Conservation (phyloP, 2,329 filamentous ascomycete genomes). For the Phaeosphaeriaceae sp. region DNA sequence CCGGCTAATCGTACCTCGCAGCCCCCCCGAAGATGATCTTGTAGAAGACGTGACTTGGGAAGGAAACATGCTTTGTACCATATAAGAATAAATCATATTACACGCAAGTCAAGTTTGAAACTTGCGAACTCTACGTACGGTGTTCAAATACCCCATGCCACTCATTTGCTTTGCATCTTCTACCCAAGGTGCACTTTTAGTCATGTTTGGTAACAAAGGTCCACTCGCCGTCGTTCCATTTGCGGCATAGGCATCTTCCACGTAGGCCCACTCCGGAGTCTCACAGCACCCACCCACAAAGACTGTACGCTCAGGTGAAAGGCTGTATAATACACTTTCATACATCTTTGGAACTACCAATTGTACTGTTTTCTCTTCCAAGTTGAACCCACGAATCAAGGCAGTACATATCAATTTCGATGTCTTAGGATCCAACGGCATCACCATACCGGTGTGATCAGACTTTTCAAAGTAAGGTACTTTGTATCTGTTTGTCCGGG, state of each 20-base stretch:
- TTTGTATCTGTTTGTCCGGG: conserved; percentile 56
- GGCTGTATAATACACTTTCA: conserved; percentile 23
- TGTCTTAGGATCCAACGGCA: conserved; percentile 63
- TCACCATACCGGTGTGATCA: conserved; percentile 52
- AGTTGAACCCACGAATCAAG: conserved; percentile 73
- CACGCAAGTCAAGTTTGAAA: conserved; percentile 23
- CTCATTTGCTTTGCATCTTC: conserved; percentile 21
- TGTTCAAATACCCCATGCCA: conserved; percentile 40
- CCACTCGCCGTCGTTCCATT: no score
- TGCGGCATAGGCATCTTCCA: conserved; percentile 34
- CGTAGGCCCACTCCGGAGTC: conserved; percentile 43
- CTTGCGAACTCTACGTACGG: conserved; percentile 37
- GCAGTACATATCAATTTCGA: conserved; percentile 69
- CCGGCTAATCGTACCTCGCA: conserved; percentile 24
- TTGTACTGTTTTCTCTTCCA: conserved; percentile 61
- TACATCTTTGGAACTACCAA: conserved; percentile 66
- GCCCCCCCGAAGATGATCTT: conserved; percentile 47
- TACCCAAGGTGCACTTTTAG: conserved; percentile 2
- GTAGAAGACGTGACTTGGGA: conserved; percentile 18
- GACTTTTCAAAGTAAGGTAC: conserved; percentile 67
- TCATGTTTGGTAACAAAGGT: background rate
- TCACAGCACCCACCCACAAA: conserved; percentile 43
- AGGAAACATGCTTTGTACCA: background rate
- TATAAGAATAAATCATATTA: background rate
- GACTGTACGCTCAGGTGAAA: conserved; percentile 38